A percentile compares a stretch with the other conserved stretches of the same genome.
These are phyloP conservation scores for Monilinia fructicola DNA, from an alignment of 2,329 filamentous ascomycete genomes.

Conservation along the genomic window DNA sequence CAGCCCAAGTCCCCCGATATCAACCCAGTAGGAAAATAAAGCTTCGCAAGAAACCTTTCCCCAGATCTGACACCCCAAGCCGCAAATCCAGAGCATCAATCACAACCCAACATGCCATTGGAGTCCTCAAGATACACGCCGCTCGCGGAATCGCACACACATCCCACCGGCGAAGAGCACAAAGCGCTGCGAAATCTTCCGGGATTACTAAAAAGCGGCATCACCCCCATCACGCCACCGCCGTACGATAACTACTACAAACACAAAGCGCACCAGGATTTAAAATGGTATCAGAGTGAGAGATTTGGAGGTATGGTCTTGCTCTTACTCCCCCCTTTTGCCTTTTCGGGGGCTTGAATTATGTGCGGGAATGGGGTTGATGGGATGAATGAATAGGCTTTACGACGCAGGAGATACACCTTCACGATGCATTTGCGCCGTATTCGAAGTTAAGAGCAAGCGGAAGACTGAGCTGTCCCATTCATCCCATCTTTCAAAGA, in stretches of 20 bases:
- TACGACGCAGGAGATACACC: conserved; percentile 7
- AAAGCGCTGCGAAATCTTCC: not conserved
- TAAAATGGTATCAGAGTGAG: conserved; percentile 9
- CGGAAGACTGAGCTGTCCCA: not conserved
- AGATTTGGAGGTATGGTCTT: conserved; percentile 10
- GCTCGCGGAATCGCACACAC: conserved; percentile 14
- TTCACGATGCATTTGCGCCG: conserved; percentile 10
- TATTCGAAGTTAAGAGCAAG: not conserved
- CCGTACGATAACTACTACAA: conserved; percentile 10
- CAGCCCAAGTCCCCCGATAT: not conserved
- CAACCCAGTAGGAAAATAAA: not conserved
- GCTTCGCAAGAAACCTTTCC: no score
- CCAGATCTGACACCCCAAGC: not conserved
- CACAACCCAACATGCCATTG: not conserved
- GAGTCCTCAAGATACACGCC: not conserved
- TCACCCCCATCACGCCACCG: conserved; percentile 15
- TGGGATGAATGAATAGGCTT: not conserved
- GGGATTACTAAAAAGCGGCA: conserved; percentile 10
- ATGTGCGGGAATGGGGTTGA: not conserved
- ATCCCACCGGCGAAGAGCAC: conserved; percentile 6
- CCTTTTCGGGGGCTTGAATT: no score
- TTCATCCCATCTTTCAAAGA: conserved; percentile 16
- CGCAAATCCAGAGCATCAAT: not conserved
- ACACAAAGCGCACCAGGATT: conserved; percentile 10
- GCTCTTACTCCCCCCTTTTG: not conserved